phyloP scores from a whole-genome alignment of 805 yeast species.

The Ogataea allantospora region DNA sequence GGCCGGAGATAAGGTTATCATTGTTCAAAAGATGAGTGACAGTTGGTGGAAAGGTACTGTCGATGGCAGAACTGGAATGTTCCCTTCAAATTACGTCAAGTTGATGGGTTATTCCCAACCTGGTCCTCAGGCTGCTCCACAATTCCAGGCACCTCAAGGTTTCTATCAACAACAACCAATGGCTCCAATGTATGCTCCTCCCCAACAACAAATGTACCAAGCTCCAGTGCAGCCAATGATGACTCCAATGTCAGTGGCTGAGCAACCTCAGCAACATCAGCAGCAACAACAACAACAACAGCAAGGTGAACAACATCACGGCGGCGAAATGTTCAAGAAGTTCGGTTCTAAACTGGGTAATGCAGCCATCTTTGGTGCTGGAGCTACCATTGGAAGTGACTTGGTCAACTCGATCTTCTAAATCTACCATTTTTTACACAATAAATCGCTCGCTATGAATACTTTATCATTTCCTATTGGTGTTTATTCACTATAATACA shows the following conservation, averaged over 20 bases:
- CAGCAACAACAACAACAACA: conserved; percentile 22
- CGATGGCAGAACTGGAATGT: conserved; percentile 67
- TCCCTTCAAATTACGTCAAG: conserved; percentile 85
- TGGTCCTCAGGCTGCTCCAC: conserved; percentile 12
- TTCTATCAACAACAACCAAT: conserved; percentile 25
- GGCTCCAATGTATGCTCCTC: conserved; percentile 18
- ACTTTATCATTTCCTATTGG: conserved; percentile 2
- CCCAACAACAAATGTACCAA: conserved; percentile 10
- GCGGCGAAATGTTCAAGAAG: conserved; percentile 43
- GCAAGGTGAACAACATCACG: conserved; percentile 19
- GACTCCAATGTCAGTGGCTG: conserved; percentile 23
- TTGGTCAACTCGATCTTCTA: conserved; percentile 73
- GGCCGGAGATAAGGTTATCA: conserved; percentile 67
- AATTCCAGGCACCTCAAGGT: conserved; percentile 16
- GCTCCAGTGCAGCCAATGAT: neutral
- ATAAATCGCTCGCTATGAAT: conserved; percentile 1
- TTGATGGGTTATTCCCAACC: conserved; percentile 23
- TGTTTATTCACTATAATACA: conserved; percentile 11
- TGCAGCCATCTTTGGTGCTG: conserved; percentile 97
- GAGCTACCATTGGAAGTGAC: conserved; percentile 91
- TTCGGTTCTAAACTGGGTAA: conserved; percentile 87
- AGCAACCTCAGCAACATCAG: conserved; percentile 17
- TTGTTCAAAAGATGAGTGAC: conserved; percentile 69
- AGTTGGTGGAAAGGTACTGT: conserved; percentile 91
- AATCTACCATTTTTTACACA: neutral